phyloP scores from a whole-genome alignment of 495 filamentous ascomycete species.

The Viridothelium virens region DNA sequence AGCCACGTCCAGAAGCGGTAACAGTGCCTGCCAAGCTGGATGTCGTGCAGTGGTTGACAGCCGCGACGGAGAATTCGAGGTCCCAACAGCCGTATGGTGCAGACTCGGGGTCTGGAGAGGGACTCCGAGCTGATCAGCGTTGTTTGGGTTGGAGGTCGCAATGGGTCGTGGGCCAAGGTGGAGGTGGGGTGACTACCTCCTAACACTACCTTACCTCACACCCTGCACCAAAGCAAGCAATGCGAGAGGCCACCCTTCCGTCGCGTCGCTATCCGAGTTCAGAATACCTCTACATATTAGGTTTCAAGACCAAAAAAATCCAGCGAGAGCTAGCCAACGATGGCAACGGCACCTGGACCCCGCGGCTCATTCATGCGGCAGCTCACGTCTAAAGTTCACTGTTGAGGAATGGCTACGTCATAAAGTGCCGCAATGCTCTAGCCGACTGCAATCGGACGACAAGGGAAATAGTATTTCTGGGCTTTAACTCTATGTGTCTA shows the following conservation, averaged over 20 bases:
- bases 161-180: neutral
- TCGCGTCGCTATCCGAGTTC: neutral
- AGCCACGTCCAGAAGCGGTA: conserved; percentile 9
- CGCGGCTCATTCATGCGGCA: neutral
- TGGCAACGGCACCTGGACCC: no score
- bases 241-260: neutral
- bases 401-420: conserved; percentile 4
- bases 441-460: neutral
- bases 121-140: neutral
- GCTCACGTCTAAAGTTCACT: neutral
- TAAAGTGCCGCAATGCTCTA: neutral
- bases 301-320: neutral
- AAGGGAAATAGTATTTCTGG: neutral
- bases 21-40: conserved; percentile 10
- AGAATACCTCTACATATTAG: neutral
- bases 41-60: neutral
- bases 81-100: neutral
- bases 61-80: neutral
- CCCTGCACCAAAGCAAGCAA: conserved; percentile 1
- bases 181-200: neutral
- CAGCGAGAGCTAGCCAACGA: neutral
- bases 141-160: neutral
- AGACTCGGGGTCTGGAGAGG: neutral
- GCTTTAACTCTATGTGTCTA: neutral
- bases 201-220: neutral